Base-by-base conservation (phyloP, 495 filamentous ascomycete species). In the Penicillium ochrochloron region DNA sequence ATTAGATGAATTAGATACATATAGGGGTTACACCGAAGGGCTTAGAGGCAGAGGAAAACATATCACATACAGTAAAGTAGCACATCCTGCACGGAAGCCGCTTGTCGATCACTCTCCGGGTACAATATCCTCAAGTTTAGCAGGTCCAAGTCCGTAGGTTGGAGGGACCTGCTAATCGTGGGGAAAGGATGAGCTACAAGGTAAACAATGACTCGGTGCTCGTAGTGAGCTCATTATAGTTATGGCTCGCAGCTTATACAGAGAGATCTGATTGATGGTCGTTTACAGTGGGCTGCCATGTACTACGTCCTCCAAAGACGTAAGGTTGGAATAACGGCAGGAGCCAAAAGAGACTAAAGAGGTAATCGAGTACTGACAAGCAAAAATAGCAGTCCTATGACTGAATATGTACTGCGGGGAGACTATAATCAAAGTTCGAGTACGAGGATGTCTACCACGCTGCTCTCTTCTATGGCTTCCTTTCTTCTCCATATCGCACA, bases 401-500 rank as follows among this genome's bases (percentile, higher is more conserved):
- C 53, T 56, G 53, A 21, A 35, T 34, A 37, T 37, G 53, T 34
- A 56, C 53, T 56, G 48, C 48, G 57, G 61, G 61, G 52, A 65
- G 68, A 68, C 53, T 17, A 48, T 41, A 10, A 48, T 63, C 52
- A 59, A 59, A 58, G 29, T 44, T 17, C 59, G 12, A 63, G 54
- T 57, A 44, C n/a, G 63, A 59, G 56, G 44, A 65, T 66, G 39
- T 61, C 67, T 69, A 69, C 57, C 63, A 53, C 48, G 15, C 48
- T 52, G 48, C 48, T 52, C 48, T 60, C 57, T 55, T 64, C 50
- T 59, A 59, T 59, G 53, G 31, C 57, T 62, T 37, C 58, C 57
- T 27, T 37, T 25, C n/a, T 44, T 33, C 34, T 57, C 27, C 48
- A 53, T 57, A 64, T 57, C 37, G 61, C 61, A 62, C 53, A 52